Evolutionary conservation across 768 basidiomycete species (phyloP).

Genomic region (Hydnum rufescens): DNA sequence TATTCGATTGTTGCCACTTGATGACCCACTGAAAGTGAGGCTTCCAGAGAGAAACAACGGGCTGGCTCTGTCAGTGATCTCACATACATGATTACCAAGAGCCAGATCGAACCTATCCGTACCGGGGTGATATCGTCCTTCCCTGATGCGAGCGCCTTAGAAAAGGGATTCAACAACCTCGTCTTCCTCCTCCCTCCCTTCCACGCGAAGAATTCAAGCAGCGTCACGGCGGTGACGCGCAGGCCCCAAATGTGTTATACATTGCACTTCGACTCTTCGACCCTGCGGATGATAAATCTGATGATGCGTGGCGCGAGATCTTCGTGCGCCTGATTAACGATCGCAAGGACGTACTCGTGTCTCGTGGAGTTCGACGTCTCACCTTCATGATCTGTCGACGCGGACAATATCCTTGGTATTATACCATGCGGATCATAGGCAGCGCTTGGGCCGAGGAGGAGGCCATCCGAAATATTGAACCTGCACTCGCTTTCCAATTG

Average conservation of each 20-base stretch:
- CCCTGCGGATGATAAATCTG: conserved; percentile 53
- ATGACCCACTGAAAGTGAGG: neutral
- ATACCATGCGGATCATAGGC: conserved; percentile 61
- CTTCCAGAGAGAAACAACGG: conserved; percentile 39
- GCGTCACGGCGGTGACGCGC: conserved; percentile 48
- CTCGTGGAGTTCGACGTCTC: conserved; percentile 76
- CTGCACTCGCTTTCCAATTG: conserved; percentile 92
- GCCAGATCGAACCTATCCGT: conserved; percentile 75
- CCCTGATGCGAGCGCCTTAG: conserved; percentile 46
- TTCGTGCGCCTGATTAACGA: conserved; percentile 56
- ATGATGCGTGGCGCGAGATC: conserved; percentile 57
- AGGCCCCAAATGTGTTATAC: conserved; percentile 87
- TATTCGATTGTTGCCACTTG: neutral
- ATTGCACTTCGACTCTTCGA: conserved; percentile 79
- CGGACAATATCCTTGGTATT: conserved; percentile 85
- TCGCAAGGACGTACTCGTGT: conserved; percentile 35
- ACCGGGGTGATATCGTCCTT: conserved; percentile 86
- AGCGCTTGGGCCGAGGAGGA: conserved; percentile 81
- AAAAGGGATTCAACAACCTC: conserved; percentile 55
- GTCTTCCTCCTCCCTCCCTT: conserved; percentile 55
- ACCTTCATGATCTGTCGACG: conserved; percentile 83
- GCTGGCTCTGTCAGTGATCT: conserved; percentile 91
- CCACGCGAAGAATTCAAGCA: conserved; percentile 50
- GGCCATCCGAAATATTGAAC: conserved; percentile 95
- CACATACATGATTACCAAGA: conserved; percentile 73